Evolutionary conservation across 257 asterid species (phyloP).

Genomic region (Nicotiana otophora): DNA sequence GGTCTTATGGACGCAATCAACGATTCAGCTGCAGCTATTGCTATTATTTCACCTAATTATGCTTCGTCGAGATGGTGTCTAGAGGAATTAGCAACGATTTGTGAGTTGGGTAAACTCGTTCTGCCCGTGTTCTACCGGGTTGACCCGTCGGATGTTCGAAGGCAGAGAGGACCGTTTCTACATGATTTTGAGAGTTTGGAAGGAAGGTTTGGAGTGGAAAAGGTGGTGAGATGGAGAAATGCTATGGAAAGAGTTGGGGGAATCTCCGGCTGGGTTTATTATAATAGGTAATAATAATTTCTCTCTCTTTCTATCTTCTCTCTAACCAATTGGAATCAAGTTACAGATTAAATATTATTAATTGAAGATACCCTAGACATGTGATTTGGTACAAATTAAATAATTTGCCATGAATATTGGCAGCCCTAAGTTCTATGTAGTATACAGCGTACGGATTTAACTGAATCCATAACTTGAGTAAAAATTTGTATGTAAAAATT

Average conservation of each 20-base stretch:
- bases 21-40: constrained; percentile 32
- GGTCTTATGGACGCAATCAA: constrained; percentile 18
- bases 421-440: too few relatives aligned
- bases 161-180: constrained; percentile 24
- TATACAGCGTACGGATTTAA: too few relatives aligned
- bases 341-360: background rate
- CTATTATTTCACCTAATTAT: constrained; percentile 23
- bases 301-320: background rate
- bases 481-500: too few relatives aligned
- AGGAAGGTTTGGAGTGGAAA: constrained; percentile 5
- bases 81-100: constrained; percentile 26
- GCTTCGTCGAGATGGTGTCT: constrained; percentile 34
- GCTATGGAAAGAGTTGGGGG: constrained; percentile 30
- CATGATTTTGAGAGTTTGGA: constrained; percentile 13
- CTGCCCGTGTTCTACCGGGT: constrained; percentile 25
- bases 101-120: constrained; percentile 12
- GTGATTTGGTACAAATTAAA: background rate
- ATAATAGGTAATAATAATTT: constrained; percentile 2
- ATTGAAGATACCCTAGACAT: background rate
- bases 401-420: too few relatives aligned
- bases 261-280: constrained; percentile 17
- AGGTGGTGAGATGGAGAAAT: constrained; percentile 27
- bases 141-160: constrained; percentile 25
- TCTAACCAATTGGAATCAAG: background rate
- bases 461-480: too few relatives aligned